Conservation (phyloP, 2,329 filamentous ascomycete species). For the Colletotrichum filicis region DNA sequence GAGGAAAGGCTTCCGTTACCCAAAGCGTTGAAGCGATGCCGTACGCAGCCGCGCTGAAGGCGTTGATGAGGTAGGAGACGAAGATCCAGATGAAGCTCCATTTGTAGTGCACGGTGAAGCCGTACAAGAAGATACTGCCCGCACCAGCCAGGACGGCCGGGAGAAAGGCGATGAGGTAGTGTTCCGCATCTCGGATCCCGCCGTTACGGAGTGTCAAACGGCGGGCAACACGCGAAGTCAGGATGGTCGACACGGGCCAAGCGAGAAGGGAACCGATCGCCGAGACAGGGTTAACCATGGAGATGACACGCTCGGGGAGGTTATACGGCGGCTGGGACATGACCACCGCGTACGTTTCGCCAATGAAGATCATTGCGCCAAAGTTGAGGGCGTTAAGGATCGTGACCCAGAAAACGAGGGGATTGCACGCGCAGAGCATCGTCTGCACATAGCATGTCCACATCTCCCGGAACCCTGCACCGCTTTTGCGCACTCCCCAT, state of each 20-base stretch:
- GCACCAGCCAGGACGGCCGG: slow-evolving; percentile 38
- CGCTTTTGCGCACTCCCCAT: slow-evolving; percentile 26
- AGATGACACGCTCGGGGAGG: slow-evolving; percentile 25
- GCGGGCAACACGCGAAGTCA: slow-evolving; percentile 39
- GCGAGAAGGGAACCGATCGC: slow-evolving; percentile 35
- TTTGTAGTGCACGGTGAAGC: slow-evolving; percentile 35
- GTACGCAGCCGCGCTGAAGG: slow-evolving; percentile 37
- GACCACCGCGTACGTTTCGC: slow-evolving; percentile 36
- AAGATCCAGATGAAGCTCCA: slow-evolving; percentile 31
- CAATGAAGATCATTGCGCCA: slow-evolving; percentile 39
- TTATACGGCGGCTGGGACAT: slow-evolving; percentile 36
- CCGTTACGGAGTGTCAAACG: slow-evolving; percentile 38
- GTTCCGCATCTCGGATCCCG: slow-evolving; percentile 41
- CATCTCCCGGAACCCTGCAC: slow-evolving; percentile 31
- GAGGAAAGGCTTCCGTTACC: slow-evolving; percentile 41
- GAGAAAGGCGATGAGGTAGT: slow-evolving; percentile 40
- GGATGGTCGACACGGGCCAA: slow-evolving; percentile 29
- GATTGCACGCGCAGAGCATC: slow-evolving; percentile 40
- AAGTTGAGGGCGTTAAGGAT: slow-evolving; percentile 41
- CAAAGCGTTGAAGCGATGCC: slow-evolving; percentile 40
- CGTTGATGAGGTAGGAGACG: slow-evolving; percentile 34
- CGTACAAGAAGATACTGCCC: slow-evolving; percentile 37
- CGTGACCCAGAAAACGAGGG: slow-evolving; percentile 42
- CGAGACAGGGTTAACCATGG: slow-evolving; percentile 27
- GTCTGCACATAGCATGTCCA: slow-evolving; percentile 38